Evolutionary conservation across 2,329 filamentous ascomycete species (phyloP).

Genomic region (Arachnopeziza araneosa): DNA sequence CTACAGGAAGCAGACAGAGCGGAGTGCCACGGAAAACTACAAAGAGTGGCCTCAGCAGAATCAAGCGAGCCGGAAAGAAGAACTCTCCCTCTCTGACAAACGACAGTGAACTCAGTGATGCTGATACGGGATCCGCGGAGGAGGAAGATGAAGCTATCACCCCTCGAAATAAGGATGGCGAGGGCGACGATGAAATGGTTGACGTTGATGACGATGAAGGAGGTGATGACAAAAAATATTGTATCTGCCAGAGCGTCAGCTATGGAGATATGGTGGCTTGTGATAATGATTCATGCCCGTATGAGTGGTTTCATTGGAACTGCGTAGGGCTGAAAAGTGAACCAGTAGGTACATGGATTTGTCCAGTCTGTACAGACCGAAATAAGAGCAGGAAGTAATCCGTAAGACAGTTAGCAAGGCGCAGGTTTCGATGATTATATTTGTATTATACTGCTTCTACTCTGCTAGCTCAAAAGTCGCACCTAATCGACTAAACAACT

Average conservation of each 20-base stretch:
- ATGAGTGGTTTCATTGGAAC: conserved; percentile 85
- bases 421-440: too few relatives aligned
- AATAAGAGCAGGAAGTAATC: background rate
- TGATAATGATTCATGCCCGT: conserved; percentile 75
- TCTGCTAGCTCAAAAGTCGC: too few relatives aligned
- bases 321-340: conserved; percentile 65
- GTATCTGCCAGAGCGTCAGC: conserved; percentile 75
- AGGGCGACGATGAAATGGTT: conserved; percentile 48
- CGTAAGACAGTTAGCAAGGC: too few relatives aligned
- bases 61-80: conserved; percentile 48
- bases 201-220: conserved; percentile 62
- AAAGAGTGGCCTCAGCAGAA: conserved; percentile 58
- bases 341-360: conserved; percentile 63
- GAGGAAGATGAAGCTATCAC: conserved; percentile 40
- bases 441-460: too few relatives aligned
- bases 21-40: conserved; percentile 25
- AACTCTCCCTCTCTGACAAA: conserved; percentile 58
- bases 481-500: too few relatives aligned
- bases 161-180: conserved; percentile 44
- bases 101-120: conserved; percentile 61
- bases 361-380: conserved; percentile 48
- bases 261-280: conserved; percentile 87
- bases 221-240: conserved; percentile 73
- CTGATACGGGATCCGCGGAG: conserved; percentile 49
- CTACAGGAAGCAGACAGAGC: conserved; percentile 29